Base-by-base conservation (phyloP, 1,139 yeast species). In the Candida freyschussii region DNA sequence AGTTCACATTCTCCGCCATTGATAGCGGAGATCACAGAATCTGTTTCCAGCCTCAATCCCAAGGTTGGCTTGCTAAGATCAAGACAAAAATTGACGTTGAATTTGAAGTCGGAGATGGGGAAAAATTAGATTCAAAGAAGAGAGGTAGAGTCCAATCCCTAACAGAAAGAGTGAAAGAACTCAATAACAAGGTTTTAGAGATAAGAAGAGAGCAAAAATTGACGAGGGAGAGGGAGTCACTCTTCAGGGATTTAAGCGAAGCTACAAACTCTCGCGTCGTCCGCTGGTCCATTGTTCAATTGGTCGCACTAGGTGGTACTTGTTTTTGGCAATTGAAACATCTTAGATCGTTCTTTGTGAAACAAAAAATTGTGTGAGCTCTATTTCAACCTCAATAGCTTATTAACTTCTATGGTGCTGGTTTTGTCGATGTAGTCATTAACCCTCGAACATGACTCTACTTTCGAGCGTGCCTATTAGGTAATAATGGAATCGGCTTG, bases 11-110 rank as follows among this genome's bases (percentile, higher is more conserved):
- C 58, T 72, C 77, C 19, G 80, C 89, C 2, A 62, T 75, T 30
- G 86, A 76, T 30, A 65, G 77, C 21, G 93, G 93, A 27, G 84
- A 78, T 51, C 91, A 82, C 60, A 63, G 73, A 48, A 69, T 82
- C 30, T 82, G 93, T 58, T 65, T 80, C 48, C 75, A 78, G 37
- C 81, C 86, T 5, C 69, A 74, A 44, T 66, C 75, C 22, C 71
- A 78, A 41, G 97, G 95, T 21, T 91, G 96, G 96, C 75, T 91
- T 48, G 85, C 85, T 39, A 86, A 86, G 62, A 71, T 54, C 43
- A 72, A 57, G 51, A 76, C 56, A 39, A 71, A 65, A 56, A 59
- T 75, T 42, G 52, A 54, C 23, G 45, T 71, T 21, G 70, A 68
- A 17, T 60, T 74, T 42, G 67, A 65, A 17, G 61, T 77, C 24